A percentile compares a stretch with the other conserved stretches of the same genome.
These are phyloP conservation scores for Lepidium didymum DNA, from an alignment of 345 rosid species.

Conservation along the genomic window DNA sequence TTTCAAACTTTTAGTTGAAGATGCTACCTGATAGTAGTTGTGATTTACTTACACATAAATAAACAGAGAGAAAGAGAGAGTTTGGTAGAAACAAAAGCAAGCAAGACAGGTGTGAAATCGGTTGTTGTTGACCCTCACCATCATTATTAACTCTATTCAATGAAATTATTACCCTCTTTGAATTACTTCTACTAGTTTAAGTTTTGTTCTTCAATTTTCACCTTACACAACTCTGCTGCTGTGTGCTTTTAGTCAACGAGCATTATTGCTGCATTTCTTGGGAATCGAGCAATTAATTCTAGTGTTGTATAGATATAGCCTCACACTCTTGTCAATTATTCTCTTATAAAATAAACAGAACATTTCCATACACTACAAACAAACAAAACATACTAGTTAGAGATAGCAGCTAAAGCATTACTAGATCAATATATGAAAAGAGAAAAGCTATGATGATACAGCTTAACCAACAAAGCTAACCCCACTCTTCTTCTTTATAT, in stretches of 20 bases:
- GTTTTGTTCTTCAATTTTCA: not conserved
- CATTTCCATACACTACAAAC: not conserved
- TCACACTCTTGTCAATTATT: not conserved
- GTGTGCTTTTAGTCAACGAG: not conserved
- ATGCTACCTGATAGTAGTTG: constrained; percentile 22
- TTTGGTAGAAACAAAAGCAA: constrained; percentile 14
- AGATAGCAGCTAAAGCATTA: not conserved
- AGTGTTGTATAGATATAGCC: not conserved
- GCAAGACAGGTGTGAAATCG: constrained; percentile 20
- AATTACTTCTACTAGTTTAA: not conserved
- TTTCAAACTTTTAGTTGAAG: constrained; percentile 14
- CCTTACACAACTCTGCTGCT: not conserved
- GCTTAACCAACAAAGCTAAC: constrained; percentile 31
- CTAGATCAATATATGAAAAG: not conserved
- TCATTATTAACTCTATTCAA: not conserved
- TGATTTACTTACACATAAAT: not conserved
- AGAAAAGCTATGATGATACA: constrained; percentile 13
- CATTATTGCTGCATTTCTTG: constrained; percentile 2
- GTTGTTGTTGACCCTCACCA: constrained; percentile 10
- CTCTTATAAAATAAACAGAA: not conserved
- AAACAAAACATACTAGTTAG: not conserved
- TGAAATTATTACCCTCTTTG: not conserved
- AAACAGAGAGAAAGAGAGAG: not conserved
- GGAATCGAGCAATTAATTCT: not conserved
- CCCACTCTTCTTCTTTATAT: constrained; percentile 18